Conservation (phyloP, 768 basidiomycete species). For the Galerina marginata region DNA sequence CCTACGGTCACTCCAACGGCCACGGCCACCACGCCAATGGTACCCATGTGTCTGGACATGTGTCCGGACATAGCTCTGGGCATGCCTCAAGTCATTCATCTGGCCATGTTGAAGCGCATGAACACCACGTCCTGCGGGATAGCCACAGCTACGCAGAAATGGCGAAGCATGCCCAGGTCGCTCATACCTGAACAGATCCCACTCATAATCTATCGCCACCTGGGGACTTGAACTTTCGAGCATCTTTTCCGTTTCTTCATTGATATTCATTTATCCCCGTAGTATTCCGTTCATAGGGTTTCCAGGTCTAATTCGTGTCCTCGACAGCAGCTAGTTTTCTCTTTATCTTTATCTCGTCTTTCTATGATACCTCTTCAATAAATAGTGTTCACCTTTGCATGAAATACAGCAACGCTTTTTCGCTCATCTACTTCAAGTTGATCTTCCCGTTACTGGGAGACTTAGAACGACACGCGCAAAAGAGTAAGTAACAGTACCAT, state of each 20-base stretch:
- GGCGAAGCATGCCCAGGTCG: constrained; percentile 8
- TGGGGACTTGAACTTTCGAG: background rate
- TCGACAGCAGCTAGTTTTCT: too few relatives aligned
- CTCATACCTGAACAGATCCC: constrained; percentile 3
- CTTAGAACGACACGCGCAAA: too few relatives aligned
- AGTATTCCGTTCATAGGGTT: too few relatives aligned
- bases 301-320: too few relatives aligned
- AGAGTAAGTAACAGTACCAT: too few relatives aligned
- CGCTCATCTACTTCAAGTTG: too few relatives aligned
- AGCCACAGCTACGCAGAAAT: constrained; percentile 10
- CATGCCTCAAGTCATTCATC: background rate
- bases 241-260: background rate
- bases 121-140: constrained; percentile 5
- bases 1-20: background rate
- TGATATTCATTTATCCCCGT: too few relatives aligned
- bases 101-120: constrained; percentile 1
- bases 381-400: too few relatives aligned
- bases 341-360: too few relatives aligned
- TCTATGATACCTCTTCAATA: too few relatives aligned
- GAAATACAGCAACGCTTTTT: too few relatives aligned
- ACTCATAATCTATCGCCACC: background rate
- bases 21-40: background rate
- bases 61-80: background rate
- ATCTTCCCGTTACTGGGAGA: too few relatives aligned
- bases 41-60: background rate